These are phyloP conservation scores for Rhododendron ovatum DNA, from an alignment of 148 eudicot genomes.

Conservation along the genomic window DNA sequence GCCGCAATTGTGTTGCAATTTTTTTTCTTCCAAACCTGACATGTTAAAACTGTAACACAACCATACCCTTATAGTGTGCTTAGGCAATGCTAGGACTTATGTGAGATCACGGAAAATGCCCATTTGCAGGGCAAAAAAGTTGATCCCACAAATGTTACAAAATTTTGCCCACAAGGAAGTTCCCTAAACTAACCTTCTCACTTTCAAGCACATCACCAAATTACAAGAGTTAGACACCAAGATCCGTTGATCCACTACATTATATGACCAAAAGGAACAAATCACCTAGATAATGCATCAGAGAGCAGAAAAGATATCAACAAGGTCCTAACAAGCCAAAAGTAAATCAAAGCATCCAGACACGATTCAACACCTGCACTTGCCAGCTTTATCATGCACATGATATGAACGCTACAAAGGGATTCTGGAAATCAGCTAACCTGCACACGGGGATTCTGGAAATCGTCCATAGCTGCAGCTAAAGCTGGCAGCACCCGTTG, in stretches of 20 bases:
- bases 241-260: neutral
- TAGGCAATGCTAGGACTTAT: neutral
- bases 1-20: neutral
- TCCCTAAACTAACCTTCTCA: neutral
- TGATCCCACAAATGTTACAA: neutral
- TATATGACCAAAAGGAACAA: neutral
- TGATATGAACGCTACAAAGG: neutral
- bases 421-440: constrained; percentile 23
- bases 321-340: neutral
- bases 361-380: neutral
- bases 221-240: neutral
- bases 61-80: neutral
- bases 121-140: neutral
- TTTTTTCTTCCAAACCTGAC: neutral
- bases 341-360: neutral
- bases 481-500: constrained; percentile 76
- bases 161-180: neutral
- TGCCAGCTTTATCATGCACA: neutral
- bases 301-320: neutral
- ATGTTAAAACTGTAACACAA: neutral
- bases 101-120: neutral
- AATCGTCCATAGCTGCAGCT: constrained; percentile 91
- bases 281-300: no score
- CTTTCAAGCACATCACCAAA: neutral
- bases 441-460: constrained; percentile 97